Percentiles rank a stretch among this genome's conserved stretches.
Evolutionary conservation across 2,329 filamentous ascomycete species (phyloP).

Genomic region (Cladosporium austrohemisphaericum): DNA sequence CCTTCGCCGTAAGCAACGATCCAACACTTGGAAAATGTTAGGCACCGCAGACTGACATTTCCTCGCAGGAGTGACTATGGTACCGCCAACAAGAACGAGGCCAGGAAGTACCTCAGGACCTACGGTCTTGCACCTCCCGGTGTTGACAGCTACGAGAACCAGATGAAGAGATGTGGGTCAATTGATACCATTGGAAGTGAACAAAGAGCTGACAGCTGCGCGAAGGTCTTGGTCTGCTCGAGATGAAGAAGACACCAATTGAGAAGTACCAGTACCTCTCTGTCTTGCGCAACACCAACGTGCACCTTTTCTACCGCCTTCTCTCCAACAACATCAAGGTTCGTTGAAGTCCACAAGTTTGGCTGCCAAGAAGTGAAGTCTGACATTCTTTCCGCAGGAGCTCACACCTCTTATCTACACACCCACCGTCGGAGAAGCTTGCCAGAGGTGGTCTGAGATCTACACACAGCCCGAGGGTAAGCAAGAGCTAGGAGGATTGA

Average conservation of each 20-base stretch:
- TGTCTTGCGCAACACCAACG: conserved; percentile 68
- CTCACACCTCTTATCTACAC: conserved; percentile 84
- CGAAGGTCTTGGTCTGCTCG: conserved; percentile 69
- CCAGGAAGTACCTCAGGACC: conserved; percentile 49
- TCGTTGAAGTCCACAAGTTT: neutral
- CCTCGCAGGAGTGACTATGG: conserved; percentile 45
- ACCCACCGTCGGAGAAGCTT: conserved; percentile 90
- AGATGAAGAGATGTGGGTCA: conserved; percentile 47
- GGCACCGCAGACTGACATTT: neutral
- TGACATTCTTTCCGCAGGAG: conserved; percentile 50
- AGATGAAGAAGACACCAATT: conserved; percentile 63
- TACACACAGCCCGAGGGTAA: conserved; percentile 88
- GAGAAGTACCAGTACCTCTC: conserved; percentile 85
- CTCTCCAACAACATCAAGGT: conserved; percentile 69
- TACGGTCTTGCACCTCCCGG: conserved; percentile 52
- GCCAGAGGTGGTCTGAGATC: conserved; percentile 90
- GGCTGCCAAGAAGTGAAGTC: conserved; percentile 14
- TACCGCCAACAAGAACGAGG: conserved; percentile 47
- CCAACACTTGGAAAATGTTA: conserved; percentile 15
- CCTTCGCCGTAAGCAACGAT: conserved; percentile 30
- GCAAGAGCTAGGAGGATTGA: conserved; percentile 24
- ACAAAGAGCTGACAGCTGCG: neutral
- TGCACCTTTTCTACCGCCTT: conserved; percentile 78
- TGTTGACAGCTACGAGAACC: conserved; percentile 48
- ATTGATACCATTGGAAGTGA: conserved; percentile 23